Conservation (phyloP, 371 early-diverging fungal species). For the Zopfochytrium polystomum region DNA sequence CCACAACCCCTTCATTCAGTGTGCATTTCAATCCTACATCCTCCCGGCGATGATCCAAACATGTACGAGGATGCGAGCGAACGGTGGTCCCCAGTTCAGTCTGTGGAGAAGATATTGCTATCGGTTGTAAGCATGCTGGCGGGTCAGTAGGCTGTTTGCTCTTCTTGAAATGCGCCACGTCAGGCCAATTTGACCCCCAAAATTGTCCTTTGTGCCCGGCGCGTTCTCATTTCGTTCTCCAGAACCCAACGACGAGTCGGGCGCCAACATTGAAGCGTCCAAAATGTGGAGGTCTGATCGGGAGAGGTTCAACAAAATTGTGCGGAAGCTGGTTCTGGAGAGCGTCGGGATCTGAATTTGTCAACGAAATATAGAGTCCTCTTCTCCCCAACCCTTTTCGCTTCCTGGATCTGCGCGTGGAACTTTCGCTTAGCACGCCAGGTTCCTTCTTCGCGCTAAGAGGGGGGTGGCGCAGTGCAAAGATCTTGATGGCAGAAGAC, state of each 20-base stretch:
- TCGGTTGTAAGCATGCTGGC: constrained; percentile 94
- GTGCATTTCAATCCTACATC: constrained; percentile 98
- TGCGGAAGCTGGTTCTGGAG: constrained; percentile 67
- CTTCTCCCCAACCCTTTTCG: no score
- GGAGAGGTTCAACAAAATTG: constrained; percentile 74
- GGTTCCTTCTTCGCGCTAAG: no score
- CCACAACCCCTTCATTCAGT: no score
- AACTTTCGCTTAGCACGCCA: no score
- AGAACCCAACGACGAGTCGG: constrained; percentile 98
- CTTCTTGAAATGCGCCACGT: no score
- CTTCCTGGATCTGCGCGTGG: no score
- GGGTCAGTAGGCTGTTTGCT: constrained; percentile 44
- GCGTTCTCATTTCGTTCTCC: constrained; percentile 5
- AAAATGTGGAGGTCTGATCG: constrained; percentile 90
- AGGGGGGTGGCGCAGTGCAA: no score
- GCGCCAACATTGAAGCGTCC: constrained; percentile 96
- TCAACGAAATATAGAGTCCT: no score
- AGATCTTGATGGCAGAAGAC: no score
- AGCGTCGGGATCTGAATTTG: constrained; percentile 61
- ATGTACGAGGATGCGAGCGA: constrained; percentile 63
- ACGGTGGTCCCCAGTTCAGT: constrained; percentile 90
- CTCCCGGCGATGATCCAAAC: constrained; percentile 97
- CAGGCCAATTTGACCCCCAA: no score
- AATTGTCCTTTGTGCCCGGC: no score
- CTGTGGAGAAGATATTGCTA: constrained; percentile 94